A percentile compares a stretch with the other conserved stretches of the same genome.
These are phyloP conservation scores for Aspergillus ellipticus DNA, from an alignment of 495 filamentous ascomycete genomes.

Conservation along the genomic window DNA sequence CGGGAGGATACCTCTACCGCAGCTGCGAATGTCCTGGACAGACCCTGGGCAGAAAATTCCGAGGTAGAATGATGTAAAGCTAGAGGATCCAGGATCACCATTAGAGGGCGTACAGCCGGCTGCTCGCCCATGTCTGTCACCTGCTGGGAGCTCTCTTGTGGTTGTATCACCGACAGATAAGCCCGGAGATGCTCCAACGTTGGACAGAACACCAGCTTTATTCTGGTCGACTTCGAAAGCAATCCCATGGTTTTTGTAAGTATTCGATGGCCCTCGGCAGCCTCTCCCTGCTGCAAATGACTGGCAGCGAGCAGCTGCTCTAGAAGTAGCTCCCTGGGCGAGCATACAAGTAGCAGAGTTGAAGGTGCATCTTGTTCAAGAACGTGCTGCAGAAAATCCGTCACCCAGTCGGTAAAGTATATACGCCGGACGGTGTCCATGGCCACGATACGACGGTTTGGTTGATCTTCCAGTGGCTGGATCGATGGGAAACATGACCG, in stretches of 20 bases:
- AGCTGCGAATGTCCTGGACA: constrained; percentile 63
- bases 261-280: constrained; percentile 35
- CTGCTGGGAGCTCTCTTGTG: background rate
- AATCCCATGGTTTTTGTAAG: constrained; percentile 64
- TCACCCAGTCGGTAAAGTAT: constrained; percentile 24
- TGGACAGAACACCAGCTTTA: constrained; percentile 67
- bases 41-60: constrained; percentile 80
- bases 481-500: background rate
- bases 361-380: constrained; percentile 51
- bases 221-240: constrained; percentile 61
- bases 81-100: constrained; percentile 66
- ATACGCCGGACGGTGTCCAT: constrained; percentile 26
- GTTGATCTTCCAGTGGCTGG: background rate
- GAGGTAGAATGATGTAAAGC: constrained; percentile 65
- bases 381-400: constrained; percentile 62
- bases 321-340: constrained; percentile 61
- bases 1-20: constrained; percentile 61
- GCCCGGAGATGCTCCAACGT: constrained; percentile 74
- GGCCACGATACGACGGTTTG: constrained; percentile 6
- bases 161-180: constrained; percentile 57
- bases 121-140: background rate
- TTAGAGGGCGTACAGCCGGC: constrained; percentile 25
- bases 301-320: constrained; percentile 36
- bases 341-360: constrained; percentile 69
- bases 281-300: constrained; percentile 15